These are phyloP conservation scores for Apiospora marii DNA, from an alignment of 2,329 filamentous ascomycete species.

Conservation along the genomic window DNA sequence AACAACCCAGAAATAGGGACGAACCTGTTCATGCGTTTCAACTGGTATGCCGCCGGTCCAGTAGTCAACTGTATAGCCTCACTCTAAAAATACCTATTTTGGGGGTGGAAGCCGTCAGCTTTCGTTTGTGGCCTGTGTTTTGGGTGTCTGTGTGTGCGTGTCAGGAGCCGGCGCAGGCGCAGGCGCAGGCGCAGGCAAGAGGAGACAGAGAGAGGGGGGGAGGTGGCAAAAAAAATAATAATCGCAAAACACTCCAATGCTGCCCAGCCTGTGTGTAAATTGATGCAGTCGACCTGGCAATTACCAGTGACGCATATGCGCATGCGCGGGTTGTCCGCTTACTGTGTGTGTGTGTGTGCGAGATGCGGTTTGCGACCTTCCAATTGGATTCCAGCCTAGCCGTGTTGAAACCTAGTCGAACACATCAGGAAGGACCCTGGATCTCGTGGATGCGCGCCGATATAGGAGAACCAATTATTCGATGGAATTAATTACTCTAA, in stretches of 20 bases:
- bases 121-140: not conserved
- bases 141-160: not conserved
- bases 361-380: slow-evolving; percentile 3
- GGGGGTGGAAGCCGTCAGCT: not conserved
- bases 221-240: not conserved
- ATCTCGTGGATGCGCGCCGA: not conserved
- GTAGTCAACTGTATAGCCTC: slow-evolving; percentile 6
- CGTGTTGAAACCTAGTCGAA: slow-evolving; percentile 16
- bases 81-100: slow-evolving; percentile 12
- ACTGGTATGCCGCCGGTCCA: not conserved
- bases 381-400: slow-evolving; percentile 12
- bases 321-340: slow-evolving; percentile 9
- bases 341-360: not conserved
- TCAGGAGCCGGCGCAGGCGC: not conserved
- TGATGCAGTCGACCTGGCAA: not conserved
- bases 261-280: not conserved
- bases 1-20: slow-evolving; percentile 9
- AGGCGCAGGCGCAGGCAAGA: not conserved
- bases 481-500: not conserved
- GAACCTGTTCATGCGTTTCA: slow-evolving; percentile 21
- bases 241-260: not conserved
- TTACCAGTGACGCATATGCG: not conserved
- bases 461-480: not conserved
- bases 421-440: slow-evolving; percentile 15
- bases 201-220: not conserved